Percentiles rank a stretch among this genome's conserved stretches.
These are phyloP conservation scores for Schwanniomyces vanrijiae DNA, from an alignment of 805 yeast species.

Conservation along the genomic window DNA sequence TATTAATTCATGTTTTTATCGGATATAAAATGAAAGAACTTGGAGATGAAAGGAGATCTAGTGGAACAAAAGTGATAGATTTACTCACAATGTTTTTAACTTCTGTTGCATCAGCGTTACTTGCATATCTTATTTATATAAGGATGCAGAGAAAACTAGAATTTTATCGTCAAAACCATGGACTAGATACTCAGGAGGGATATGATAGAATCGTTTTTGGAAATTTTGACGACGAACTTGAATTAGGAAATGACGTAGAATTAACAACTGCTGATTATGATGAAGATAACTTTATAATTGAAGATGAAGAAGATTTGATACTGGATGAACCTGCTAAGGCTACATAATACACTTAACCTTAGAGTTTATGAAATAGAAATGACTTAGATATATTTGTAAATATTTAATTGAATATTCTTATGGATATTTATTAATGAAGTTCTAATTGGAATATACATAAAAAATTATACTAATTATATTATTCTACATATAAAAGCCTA, in stretches of 20 bases:
- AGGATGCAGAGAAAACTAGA: constrained; percentile 45
- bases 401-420: background rate
- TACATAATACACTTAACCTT: background rate
- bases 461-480: constrained; percentile 1
- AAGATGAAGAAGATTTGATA: constrained; percentile 28
- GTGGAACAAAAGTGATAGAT: constrained; percentile 58
- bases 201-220: constrained; percentile 40
- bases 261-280: constrained; percentile 37
- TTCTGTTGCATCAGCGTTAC: constrained; percentile 48
- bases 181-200: constrained; percentile 7
- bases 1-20: constrained; percentile 70
- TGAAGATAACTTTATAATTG: constrained; percentile 41
- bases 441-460: background rate
- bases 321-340: background rate
- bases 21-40: constrained; percentile 73
- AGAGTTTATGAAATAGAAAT: no score
- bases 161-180: constrained; percentile 19
- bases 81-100: constrained; percentile 61
- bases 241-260: constrained; percentile 31
- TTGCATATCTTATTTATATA: constrained; percentile 67
- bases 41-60: constrained; percentile 54
- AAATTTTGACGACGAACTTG: constrained; percentile 39
- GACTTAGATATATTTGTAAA: background rate
- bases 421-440: background rate
- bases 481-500: constrained; percentile 36